These are phyloP conservation scores for Paecilomyces fulvus DNA, from an alignment of 2,329 filamentous ascomycete genomes.

Conservation along the genomic window DNA sequence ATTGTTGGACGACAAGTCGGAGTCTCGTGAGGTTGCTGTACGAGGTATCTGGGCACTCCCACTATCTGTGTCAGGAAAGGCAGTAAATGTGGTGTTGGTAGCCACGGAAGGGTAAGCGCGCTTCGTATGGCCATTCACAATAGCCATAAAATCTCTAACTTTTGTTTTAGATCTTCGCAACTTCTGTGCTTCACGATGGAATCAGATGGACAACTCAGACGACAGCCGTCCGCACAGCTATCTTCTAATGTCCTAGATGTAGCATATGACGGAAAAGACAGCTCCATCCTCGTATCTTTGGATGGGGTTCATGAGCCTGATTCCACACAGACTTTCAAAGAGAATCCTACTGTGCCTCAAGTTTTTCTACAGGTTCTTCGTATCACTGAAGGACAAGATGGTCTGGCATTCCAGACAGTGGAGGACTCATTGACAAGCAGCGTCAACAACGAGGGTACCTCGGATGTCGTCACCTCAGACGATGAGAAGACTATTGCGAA, in stretches of 20 bases:
- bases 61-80: slow-evolving; percentile 9
- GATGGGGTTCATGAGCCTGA: slow-evolving; percentile 45
- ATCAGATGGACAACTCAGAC: slow-evolving; percentile 42
- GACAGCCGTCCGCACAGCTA: slow-evolving; percentile 46
- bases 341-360: slow-evolving; percentile 10
- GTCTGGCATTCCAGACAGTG: slow-evolving; percentile 17
- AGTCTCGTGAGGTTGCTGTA: slow-evolving; percentile 34
- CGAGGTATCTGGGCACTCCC: slow-evolving; percentile 42
- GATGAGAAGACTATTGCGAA: slow-evolving; percentile 22
- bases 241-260: slow-evolving; percentile 59
- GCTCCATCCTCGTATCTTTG: slow-evolving; percentile 41
- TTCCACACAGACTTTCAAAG: slow-evolving; percentile 38
- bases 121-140: neutral
- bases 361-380: slow-evolving; percentile 24
- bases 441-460: slow-evolving; percentile 25
- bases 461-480: slow-evolving; percentile 13
- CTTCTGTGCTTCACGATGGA: slow-evolving; percentile 57
- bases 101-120: slow-evolving; percentile 50
- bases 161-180: slow-evolving; percentile 55
- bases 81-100: slow-evolving; percentile 36
- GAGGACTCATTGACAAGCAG: slow-evolving; percentile 11
- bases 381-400: slow-evolving; percentile 11
- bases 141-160: slow-evolving; percentile 8
- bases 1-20: slow-evolving; percentile 13
- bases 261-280: slow-evolving; percentile 19